These are phyloP conservation scores for Dioscorea dumetorum DNA, from an alignment of 106 monocot species.

Conservation along the genomic window DNA sequence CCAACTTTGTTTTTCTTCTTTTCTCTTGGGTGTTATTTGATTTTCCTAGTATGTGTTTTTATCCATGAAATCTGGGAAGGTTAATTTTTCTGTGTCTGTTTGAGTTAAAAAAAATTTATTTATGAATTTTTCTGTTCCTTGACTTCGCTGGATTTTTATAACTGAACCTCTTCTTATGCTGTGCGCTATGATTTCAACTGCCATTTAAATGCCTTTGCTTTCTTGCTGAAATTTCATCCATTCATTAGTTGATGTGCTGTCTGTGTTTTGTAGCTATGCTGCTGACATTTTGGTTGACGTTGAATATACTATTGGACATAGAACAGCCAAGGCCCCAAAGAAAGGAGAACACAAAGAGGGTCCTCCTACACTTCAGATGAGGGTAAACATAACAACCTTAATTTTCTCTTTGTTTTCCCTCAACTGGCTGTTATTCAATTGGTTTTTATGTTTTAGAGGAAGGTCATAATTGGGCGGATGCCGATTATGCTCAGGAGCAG, in stretches of 20 bases:
- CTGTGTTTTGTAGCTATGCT: constrained; percentile 40
- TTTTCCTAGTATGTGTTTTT: too few species aligned
- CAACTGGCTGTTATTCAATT: too few species aligned
- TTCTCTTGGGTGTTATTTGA: background rate
- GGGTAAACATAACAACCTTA: too few species aligned
- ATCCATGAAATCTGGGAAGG: too few species aligned
- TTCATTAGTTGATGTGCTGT: background rate
- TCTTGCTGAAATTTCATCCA: too few species aligned
- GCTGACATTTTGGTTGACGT: constrained; percentile 81
- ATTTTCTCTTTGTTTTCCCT: too few species aligned
- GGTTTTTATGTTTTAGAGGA: constrained; percentile 17
- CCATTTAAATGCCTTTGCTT: too few species aligned
- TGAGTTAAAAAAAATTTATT: background rate
- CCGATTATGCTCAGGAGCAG: constrained; percentile 94
- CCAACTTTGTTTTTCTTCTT: background rate
- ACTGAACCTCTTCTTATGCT: too few species aligned
- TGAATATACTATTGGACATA: constrained; percentile 62
- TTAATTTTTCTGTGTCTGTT: too few species aligned
- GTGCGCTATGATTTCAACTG: too few species aligned
- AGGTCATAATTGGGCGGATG: constrained; percentile 58
- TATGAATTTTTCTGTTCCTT: background rate
- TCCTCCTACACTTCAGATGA: too few species aligned
- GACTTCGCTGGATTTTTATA: background rate
- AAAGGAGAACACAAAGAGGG: too few species aligned
- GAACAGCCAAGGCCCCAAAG: background rate